Conservation (phyloP, 192 early-diverging fungal species). For the Rhizoclosmatium sp. region DNA sequence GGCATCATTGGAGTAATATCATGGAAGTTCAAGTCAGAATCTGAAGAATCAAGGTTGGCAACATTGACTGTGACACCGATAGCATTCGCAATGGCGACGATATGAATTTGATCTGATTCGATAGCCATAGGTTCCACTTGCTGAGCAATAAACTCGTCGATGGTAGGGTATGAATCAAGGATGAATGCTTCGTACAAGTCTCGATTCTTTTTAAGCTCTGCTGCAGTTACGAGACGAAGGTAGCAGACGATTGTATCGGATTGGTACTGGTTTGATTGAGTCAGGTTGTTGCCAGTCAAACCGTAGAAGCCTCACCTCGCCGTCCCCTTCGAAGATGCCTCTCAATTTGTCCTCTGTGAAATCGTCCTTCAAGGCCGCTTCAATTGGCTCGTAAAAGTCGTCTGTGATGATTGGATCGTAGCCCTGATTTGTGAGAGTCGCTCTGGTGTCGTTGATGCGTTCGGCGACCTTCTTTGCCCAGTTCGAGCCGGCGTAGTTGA, state of each 20-base stretch:
- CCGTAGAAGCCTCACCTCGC: not conserved
- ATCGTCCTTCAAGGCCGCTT: conserved; percentile 36
- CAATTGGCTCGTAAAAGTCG: conserved; percentile 59
- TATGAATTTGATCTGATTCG: conserved; percentile 82
- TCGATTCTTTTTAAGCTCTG: conserved; percentile 58
- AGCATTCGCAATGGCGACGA: conserved; percentile 76
- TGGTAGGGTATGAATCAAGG: conserved; percentile 52
- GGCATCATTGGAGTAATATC: conserved; percentile 74
- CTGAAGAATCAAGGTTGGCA: conserved; percentile 71
- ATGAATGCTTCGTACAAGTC: conserved; percentile 65
- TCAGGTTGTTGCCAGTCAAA: not conserved
- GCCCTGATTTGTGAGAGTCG: conserved; percentile 37
- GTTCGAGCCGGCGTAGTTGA: conserved; percentile 10
- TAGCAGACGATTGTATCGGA: conserved; percentile 64
- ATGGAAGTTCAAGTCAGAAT: conserved; percentile 70
- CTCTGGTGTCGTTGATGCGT: conserved; percentile 24
- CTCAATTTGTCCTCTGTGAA: conserved; percentile 32
- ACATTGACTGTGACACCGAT: conserved; percentile 70
- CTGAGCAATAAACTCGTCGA: conserved; percentile 52
- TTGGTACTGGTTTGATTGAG: conserved; percentile 18
- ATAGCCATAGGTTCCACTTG: conserved; percentile 63
- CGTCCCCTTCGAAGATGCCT: conserved; percentile 48
- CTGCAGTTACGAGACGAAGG: conserved; percentile 58
- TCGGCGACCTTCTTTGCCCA: conserved; percentile 39
- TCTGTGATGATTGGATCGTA: conserved; percentile 58